A percentile compares a stretch with the other conserved stretches of the same genome.
These are phyloP conservation scores for Annona squamosa DNA, from an alignment of 164 flowering plant genomes.

Conservation along the genomic window DNA sequence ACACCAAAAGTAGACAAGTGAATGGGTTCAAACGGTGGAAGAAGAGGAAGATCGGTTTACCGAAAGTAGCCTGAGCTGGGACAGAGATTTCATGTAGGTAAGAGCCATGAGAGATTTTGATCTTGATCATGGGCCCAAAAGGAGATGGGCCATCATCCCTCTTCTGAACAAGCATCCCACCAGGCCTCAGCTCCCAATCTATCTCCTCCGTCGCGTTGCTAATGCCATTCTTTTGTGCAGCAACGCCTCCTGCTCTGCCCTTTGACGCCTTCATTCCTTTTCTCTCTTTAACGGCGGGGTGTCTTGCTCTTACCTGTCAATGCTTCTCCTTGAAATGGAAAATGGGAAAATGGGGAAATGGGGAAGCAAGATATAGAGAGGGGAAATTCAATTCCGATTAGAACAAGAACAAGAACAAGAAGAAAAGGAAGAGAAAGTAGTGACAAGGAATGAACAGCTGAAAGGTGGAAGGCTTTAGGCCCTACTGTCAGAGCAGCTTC, in stretches of 20 bases:
- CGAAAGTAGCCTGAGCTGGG: constrained; percentile 55
- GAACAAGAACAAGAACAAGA: neutral
- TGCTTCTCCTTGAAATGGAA: neutral
- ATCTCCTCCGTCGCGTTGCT: constrained; percentile 21
- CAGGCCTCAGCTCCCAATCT: constrained; percentile 46
- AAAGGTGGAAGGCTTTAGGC: neutral
- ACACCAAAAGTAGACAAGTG: neutral
- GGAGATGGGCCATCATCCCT: constrained; percentile 22
- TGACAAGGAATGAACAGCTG: no score
- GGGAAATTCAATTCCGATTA: no score
- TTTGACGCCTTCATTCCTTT: constrained; percentile 5
- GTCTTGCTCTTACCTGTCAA: no score
- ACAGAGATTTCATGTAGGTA: constrained; percentile 36
- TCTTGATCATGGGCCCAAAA: constrained; percentile 36
- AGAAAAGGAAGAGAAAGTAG: neutral
- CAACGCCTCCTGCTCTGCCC: constrained; percentile 4
- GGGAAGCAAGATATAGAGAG: no score
- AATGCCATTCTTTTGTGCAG: no score
- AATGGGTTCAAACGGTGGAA: neutral
- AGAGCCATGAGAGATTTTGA: constrained; percentile 49
- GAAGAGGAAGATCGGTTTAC: constrained; percentile 22
- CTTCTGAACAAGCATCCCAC: constrained; percentile 52
- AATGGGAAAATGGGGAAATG: neutral
- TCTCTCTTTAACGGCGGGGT: neutral
- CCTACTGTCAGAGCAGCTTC: no score